Evolutionary conservation across 169 alveolate species (phyloP), one percentile per base, ranked within the genome.

Genomic region (Plasmodium adleri): DNA sequence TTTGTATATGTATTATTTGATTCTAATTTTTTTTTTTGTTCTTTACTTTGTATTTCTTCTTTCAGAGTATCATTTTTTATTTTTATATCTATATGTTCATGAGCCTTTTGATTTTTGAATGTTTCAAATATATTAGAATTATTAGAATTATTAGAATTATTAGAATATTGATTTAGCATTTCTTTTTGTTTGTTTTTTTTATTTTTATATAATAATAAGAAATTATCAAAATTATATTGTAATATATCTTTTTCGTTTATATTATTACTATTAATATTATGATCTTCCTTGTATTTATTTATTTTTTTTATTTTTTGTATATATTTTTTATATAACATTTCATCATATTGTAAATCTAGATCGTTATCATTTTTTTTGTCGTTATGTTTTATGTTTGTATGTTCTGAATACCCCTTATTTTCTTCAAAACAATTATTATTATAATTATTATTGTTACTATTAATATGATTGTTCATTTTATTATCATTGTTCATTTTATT

Each of bases 141-240:
- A n/a, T n/a, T n/a, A n/a, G n/a, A n/a, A n/a, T n/a, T 78, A 17
- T 58, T 54, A 64, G 15, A 50, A 12, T 58, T 63, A 15, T 32
- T 26, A 7, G 74, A 39, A n/a, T 54, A 9, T 32, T 8, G 45
- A 56, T 43, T 15, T 13, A 22, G 13, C 59, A 28, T 50, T 8
- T 17, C 74, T 70, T 22, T 39, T 75, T 78, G 24, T 32, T 32
- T 32, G 1, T 32, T 32, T 4, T 32, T 75, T n/a, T 78, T 78
- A 28, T 28, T 49, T 47, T 78, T 78, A 78, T 78, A 78, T 12
- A 76, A 78, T 59, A 78, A 66, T 50, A 78, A 52, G 39, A 78
- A 78, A 32, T 78, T 64, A 47, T 78, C 50, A 64, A 78, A 78
- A 66, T 67, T 78, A 4, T 75, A 20, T 50, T 64, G 50, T 26